A percentile compares a stretch with the other conserved stretches of the same genome.
Evolutionary conservation across 306 rosid genomes (phyloP).

Genomic region (Sindora glabra): DNA sequence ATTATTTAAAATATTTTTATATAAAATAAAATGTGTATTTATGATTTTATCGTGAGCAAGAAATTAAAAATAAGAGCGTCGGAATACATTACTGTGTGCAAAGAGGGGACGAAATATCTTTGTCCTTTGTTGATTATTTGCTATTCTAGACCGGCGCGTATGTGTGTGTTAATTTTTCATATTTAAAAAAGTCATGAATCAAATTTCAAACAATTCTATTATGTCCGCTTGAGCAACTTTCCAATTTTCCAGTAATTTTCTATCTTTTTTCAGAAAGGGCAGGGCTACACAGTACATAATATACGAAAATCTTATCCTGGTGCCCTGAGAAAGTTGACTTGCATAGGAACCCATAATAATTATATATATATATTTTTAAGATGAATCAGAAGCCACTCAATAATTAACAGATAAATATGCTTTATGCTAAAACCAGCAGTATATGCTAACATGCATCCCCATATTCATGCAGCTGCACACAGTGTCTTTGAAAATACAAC

Average conservation of each 20-base stretch:
- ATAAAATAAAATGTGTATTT: too few species aligned
- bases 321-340: conserved; percentile 14
- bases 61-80: too few species aligned
- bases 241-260: background rate
- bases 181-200: background rate
- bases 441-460: background rate
- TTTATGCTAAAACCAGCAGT: background rate
- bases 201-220: background rate
- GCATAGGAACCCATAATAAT: conserved; percentile 5
- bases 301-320: conserved; percentile 4
- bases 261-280: background rate
- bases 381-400: conserved; percentile 16
- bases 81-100: background rate
- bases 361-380: too few species aligned
- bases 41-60: too few species aligned
- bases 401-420: background rate
- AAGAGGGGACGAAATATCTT: background rate
- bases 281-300: background rate
- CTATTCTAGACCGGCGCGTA: background rate
- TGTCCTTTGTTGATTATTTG: background rate
- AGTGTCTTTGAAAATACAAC: too few species aligned
- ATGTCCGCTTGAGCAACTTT: background rate
- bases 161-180: background rate
- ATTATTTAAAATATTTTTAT: too few species aligned
- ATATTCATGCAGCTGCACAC: background rate